Percentiles rank a stretch among this genome's conserved stretches.
Evolutionary conservation across 192 early-diverging fungal genomes (phyloP).

Genomic region (Rhizophagus clarus): DNA sequence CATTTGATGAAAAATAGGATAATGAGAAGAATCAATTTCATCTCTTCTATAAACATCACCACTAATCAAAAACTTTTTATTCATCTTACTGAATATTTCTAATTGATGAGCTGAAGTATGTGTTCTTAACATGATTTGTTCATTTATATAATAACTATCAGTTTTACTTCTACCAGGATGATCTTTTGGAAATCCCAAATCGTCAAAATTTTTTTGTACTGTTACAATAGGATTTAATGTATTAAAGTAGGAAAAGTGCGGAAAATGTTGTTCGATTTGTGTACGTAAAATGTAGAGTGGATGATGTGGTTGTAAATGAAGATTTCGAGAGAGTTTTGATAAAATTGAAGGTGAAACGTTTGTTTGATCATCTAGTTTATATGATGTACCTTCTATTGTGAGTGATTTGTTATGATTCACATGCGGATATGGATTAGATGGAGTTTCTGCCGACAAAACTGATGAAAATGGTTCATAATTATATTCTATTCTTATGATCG

Average conservation of each 20-base stretch:
- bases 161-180: constrained; percentile 81
- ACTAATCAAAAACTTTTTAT: constrained; percentile 81
- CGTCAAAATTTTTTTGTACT: constrained; percentile 89
- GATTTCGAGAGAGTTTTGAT: constrained; percentile 69
- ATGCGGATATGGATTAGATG: background rate
- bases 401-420: constrained; percentile 10
- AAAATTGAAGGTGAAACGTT: constrained; percentile 80
- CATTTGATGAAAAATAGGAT: constrained; percentile 99
- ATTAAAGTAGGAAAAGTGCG: constrained; percentile 61
- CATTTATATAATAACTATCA: constrained; percentile 95
- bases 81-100: constrained; percentile 65
- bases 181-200: constrained; percentile 76
- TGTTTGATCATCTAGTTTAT: constrained; percentile 65
- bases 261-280: constrained; percentile 77
- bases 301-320: constrained; percentile 79
- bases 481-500: background rate
- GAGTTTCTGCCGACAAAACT: background rate
- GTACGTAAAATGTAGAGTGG: constrained; percentile 87
- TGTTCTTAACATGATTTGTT: constrained; percentile 76
- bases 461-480: background rate
- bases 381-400: constrained; percentile 44
- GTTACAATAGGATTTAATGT: constrained; percentile 82
- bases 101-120: constrained; percentile 96
- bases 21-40: constrained; percentile 94
- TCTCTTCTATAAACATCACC: constrained; percentile 97